Evolutionary conservation across 495 filamentous ascomycete genomes (phyloP), one percentile per base, ranked within the genome.

Genomic region (Extremus antarcticus): DNA sequence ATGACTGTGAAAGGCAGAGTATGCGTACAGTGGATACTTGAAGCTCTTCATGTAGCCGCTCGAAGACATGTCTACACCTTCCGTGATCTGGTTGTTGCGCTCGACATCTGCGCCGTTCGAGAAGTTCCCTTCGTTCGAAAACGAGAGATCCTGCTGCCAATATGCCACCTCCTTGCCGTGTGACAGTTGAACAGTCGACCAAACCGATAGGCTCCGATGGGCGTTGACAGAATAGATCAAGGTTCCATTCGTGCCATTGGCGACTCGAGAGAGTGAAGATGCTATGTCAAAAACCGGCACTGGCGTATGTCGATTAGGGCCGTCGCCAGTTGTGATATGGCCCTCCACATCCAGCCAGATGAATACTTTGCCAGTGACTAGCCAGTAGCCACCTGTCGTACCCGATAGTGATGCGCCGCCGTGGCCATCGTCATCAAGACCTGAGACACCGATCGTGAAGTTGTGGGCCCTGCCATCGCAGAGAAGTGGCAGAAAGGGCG

Each of bases 291-390:
- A 67, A 15, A 53, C 61, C 0, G 80, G 80, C 9, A 57, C 50
- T 9, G 73, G 70, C 19, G 68, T 65, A 25, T 58, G 24, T 2
- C 74, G 57, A 1, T 51, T 57, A 1, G 72, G 76, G 1, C 50
- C 23, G 15, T 57, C 48, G 1, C 79, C 76, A 1, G 74, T 82
- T 0, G 82, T 80, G 38, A 78, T 64, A n/a, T 70, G 76, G 1
- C 65, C 65, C 13, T 63, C 52, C 0, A 71, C 58, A 56, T 82
- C 80, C 1, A 81, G 70, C 76, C 85, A 94, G 10, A 90, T 58
- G 63, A 94, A 90, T 19, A 94, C 75, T 49, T 88, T 91, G 4
- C 87, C 89, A 0, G 86, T 88, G 7, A 94, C 82, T 51, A 86
- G 76, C 89, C 90, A 95, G 60, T 83, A 82, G 38, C 75, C 76